Evolutionary conservation across 78 protist species (phyloP).

Genomic region (Polysphondylium violaceum): DNA sequence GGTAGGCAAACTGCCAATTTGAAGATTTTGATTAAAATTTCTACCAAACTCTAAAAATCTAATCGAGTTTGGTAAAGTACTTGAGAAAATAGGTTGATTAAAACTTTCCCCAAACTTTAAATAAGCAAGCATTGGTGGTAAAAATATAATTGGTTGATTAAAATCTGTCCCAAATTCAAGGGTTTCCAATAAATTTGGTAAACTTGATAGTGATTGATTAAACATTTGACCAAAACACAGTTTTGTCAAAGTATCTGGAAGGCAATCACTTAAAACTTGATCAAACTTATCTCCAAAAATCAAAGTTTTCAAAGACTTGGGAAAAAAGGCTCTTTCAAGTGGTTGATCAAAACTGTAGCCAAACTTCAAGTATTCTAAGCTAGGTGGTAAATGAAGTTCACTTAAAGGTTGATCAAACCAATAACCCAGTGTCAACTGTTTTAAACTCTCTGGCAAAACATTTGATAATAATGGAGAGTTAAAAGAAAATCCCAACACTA

Average conservation of each 20-base stretch:
- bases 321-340: not conserved
- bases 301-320: not conserved
- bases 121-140: not conserved
- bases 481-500: too few species aligned
- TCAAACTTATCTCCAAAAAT: not conserved
- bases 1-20: too few species aligned
- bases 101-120: not conserved
- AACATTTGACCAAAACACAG: not conserved
- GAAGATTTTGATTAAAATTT: not conserved
- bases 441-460: too few species aligned
- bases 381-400: too few species aligned
- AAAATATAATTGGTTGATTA: not conserved
- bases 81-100: not conserved
- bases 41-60: not conserved
- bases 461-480: too few species aligned
- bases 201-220: not conserved
- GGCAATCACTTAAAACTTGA: not conserved
- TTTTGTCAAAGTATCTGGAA: not conserved
- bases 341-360: too few species aligned
- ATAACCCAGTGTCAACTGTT: too few species aligned
- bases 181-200: not conserved
- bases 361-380: not conserved
- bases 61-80: not conserved
- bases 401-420: too few species aligned
- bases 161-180: not conserved